Evolutionary conservation across 768 basidiomycete species (phyloP).

Genomic region (Leccinum olivaceopallidum): DNA sequence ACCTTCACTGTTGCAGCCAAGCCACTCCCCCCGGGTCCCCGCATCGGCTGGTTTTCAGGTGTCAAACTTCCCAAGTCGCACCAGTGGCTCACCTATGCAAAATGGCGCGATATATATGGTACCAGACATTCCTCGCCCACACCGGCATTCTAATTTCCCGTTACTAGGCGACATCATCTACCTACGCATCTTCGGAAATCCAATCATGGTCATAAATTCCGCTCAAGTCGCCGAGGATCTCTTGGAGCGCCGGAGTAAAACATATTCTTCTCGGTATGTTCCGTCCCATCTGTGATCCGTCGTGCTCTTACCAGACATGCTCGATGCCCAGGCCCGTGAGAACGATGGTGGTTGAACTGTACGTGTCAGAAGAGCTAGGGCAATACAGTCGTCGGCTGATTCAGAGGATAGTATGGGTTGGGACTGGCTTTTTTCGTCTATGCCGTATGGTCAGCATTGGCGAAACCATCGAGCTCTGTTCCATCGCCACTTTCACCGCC

Average conservation of each 20-base stretch:
- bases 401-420: conserved; percentile 41
- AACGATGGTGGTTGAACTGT: conserved; percentile 48
- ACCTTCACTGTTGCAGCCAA: conserved; percentile 5
- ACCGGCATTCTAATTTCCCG: not conserved
- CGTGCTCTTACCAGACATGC: not conserved
- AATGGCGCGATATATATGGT: conserved; percentile 48
- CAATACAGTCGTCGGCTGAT: not conserved
- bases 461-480: conserved; percentile 40
- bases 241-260: conserved; percentile 44
- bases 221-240: conserved; percentile 42
- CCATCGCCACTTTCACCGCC: conserved; percentile 38
- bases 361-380: conserved; percentile 13
- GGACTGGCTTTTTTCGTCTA: conserved; percentile 47
- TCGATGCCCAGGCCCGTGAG: conserved; percentile 31
- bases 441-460: conserved; percentile 40
- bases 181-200: conserved; percentile 44
- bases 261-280: conserved; percentile 41
- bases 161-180: conserved; percentile 48
- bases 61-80: conserved; percentile 35
- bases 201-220: conserved; percentile 48
- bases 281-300: not conserved
- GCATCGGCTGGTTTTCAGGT: conserved; percentile 37
- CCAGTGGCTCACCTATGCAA: conserved; percentile 48
- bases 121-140: not conserved
- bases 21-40: conserved; percentile 43